Evolutionary conservation across 306 rosid genomes (phyloP).

Genomic region (Begonia fuchsioides): DNA sequence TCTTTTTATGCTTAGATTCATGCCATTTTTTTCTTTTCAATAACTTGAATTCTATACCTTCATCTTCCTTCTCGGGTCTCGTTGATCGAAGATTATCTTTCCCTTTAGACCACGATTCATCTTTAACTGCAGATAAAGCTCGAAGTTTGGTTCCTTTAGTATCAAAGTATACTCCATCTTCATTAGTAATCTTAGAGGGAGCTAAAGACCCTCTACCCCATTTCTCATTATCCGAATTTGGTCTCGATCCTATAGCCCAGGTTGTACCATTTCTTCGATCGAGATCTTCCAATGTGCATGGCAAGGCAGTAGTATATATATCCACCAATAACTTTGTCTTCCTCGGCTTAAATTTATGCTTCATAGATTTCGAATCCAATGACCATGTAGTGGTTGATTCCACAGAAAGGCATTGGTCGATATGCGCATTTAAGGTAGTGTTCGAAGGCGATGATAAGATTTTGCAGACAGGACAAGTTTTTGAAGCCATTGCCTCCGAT

Average conservation of each 20-base stretch:
- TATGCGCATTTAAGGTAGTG: conserved; percentile 54
- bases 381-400: conserved; percentile 38
- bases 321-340: conserved; percentile 44
- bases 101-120: conserved; percentile 11
- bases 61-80: conserved; percentile 20
- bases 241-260: conserved; percentile 32
- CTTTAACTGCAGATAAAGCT: conserved; percentile 33
- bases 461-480: conserved; percentile 55
- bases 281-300: conserved; percentile 46
- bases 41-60: conserved; percentile 23
- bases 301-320: conserved; percentile 29
- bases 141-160: conserved; percentile 39
- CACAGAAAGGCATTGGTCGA: conserved; percentile 46
- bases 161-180: conserved; percentile 38
- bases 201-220: conserved; percentile 12
- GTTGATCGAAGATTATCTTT: conserved; percentile 23
- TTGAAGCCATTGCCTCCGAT: conserved; percentile 37
- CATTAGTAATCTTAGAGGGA: conserved; percentile 20
- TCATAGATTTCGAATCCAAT: conserved; percentile 21
- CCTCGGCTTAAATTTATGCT: conserved; percentile 37
- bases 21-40: conserved; percentile 30
- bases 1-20: conserved; percentile 19
- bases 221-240: conserved; percentile 20
- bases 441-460: conserved; percentile 45
- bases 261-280: conserved; percentile 40